Evolutionary conservation across 2,329 filamentous ascomycete species (phyloP), one percentile per base, ranked within the genome.

Genomic region (Aspergillus vadensis): DNA sequence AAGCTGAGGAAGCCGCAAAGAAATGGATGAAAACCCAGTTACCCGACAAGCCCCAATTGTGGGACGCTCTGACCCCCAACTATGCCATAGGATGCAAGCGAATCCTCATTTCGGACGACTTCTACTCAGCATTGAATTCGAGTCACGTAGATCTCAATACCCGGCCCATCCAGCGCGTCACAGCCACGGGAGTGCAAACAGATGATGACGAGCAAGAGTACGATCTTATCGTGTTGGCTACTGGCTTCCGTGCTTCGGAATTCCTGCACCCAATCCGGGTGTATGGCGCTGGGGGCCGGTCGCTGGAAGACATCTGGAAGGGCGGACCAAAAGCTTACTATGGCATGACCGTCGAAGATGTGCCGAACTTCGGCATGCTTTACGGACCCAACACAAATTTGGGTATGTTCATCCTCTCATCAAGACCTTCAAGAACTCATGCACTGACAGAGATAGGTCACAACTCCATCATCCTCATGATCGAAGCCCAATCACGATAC

Each of bases 381-480:
- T 86, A 86, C 69, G 85, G 84, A 0, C 84, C 83, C 3, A 86
- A 85, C 69, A 86, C 82, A 2, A 83, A 82, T 55, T 74, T 82
- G 1, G 72, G 71, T 73, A 9, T 57, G 70, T 59, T 1, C 7
- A 5, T 14, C 12, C 5, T 36, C 5, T 2, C 10, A 30, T 12
- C 9, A 10, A 12, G 10, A 4, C 9, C 1, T 30, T 10, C 10
- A 1, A 10, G 25, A 5, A n/a, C 2, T 2, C 9, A 12, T 3
- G 2, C 1, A 59, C 41, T 44, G n/a, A 47, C 57, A 50, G 56
- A 19, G 4, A 25, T 41, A 57, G 84, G 82, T 0, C 82, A 85
- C 68, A 85, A 84, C 62, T 81, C 77, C 57, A 86, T 86, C 65
- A 83, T 86, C 63, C 75, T 86, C n/a, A 87, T 86, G 84, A 85